Conservation (phyloP, 257 asterid species). For the Primulina tabacum region DNA sequence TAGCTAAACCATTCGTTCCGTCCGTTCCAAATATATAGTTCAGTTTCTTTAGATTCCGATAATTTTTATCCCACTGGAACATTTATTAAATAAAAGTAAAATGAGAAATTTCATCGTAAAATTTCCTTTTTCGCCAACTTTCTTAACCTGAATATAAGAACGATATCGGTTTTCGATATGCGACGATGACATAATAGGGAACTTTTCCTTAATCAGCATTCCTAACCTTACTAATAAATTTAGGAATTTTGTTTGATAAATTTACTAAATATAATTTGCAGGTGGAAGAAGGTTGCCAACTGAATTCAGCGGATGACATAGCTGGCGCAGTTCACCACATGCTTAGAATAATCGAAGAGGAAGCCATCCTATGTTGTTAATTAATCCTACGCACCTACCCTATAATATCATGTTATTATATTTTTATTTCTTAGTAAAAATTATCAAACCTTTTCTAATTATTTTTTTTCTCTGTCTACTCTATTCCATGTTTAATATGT, state of each 20-base stretch:
- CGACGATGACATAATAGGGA: conserved; percentile 29
- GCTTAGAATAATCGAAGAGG: conserved; percentile 89
- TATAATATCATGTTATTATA: neutral
- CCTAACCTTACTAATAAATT: conserved; percentile 18
- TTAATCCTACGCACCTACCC: neutral
- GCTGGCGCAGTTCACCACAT: conserved; percentile 92
- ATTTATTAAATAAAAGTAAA: no score
- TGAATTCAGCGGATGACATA: conserved; percentile 85
- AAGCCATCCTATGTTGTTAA: conserved; percentile 56
- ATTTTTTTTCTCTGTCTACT: conserved; percentile 24
- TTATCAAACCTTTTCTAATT: conserved; percentile 23
- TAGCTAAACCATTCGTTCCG: no score
- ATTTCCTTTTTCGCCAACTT: no score
- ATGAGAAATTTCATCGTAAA: no score
- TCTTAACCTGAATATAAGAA: no score
- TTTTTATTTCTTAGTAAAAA: conserved; percentile 16
- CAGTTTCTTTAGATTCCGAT: no score
- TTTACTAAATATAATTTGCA: conserved; percentile 25
- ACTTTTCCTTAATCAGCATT: conserved; percentile 14
- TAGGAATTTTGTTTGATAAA: neutral
- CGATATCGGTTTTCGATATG: no score
- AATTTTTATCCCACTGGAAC: no score
- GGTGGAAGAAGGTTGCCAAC: conserved; percentile 97
- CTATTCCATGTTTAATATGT: conserved; percentile 9
- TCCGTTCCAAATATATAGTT: no score